Base-by-base conservation (phyloP, 2,329 filamentous ascomycete species). In the Pseudopithomyces maydicus region DNA sequence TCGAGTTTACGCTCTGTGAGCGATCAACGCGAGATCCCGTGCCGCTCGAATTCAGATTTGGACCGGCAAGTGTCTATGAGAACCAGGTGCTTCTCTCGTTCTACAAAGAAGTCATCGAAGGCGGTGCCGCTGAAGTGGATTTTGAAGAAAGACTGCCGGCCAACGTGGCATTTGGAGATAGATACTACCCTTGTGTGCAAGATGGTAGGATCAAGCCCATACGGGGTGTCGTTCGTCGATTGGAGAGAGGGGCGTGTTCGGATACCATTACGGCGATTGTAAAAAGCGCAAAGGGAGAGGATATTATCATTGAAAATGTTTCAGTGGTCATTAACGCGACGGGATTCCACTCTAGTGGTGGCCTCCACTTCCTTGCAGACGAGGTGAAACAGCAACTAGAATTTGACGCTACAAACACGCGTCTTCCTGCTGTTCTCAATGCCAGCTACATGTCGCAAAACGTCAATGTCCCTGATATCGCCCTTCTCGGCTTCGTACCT, bases 401-500 rank as follows among this genome's bases (percentile, higher is more conserved):
- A 6, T 83, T 88, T 64, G 83, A 84, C 1, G 73, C 83, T 88
- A 57, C 69, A 79, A 1, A 81, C 84, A n/a, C 45, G 36, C 51
- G 55, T 12, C 43, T 63, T 11, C 60, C 58, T 2, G 14, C 54
- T 4, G 79, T 93, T 1, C 85, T 87, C 20, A 51, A 59, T 23
- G 35, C 54, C 17, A 54, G 54, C 20, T 59, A 59, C 44, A 52
- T 79, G 35, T 42, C 43, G 4, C 54, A 56, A 32, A 86, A 89
- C 54, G 82, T 83, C 2, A 88, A 84, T 5, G 73, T 91, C 0
- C 82, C 87, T 0, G 83, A 83, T 12, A 77, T 93, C 0, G 90
- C 89, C 1, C 91, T 94, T 64, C 87, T 92, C 1, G 90, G 90
- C 1, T 90, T 91, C 74, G 83, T 90, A 51, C 88, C 88, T 0